Evolutionary conservation across 352 stramenopile genomes (phyloP).

Genomic region (Pythium graminicola): DNA sequence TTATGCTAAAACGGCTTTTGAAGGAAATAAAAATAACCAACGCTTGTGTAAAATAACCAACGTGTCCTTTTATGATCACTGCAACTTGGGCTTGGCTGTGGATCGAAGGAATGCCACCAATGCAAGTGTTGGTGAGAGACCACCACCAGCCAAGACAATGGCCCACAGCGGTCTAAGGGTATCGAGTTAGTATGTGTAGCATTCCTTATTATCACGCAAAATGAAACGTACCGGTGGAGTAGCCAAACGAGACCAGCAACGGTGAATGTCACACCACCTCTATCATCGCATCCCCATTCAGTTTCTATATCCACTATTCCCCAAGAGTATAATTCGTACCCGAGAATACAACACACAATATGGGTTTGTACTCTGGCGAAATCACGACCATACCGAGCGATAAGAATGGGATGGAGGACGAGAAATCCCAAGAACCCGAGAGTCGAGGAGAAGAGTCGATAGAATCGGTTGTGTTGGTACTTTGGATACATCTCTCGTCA

Average conservation of each 20-base stretch:
- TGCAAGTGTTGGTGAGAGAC: slow-evolving; percentile 27
- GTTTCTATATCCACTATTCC: not conserved
- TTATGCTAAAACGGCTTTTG: slow-evolving; percentile 3
- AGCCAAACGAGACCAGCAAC: slow-evolving; percentile 46
- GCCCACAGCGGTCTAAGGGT: slow-evolving; percentile 57
- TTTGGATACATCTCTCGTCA: no score
- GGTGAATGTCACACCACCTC: slow-evolving; percentile 41
- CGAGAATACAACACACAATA: slow-evolving; percentile 15
- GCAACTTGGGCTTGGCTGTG: not conserved
- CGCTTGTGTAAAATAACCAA: not conserved
- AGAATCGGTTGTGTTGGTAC: slow-evolving; percentile 61
- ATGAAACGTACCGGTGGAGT: slow-evolving; percentile 32
- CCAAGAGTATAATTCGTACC: slow-evolving; percentile 7
- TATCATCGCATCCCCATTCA: slow-evolving; percentile 5
- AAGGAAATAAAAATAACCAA: slow-evolving; percentile 11
- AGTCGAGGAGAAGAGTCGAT: slow-evolving; percentile 49
- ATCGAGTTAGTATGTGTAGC: no score
- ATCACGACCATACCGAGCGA: slow-evolving; percentile 25
- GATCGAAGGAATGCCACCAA: slow-evolving; percentile 26
- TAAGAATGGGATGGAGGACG: slow-evolving; percentile 37
- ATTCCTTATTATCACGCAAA: not conserved
- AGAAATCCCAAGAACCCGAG: slow-evolving; percentile 63
- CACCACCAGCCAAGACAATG: slow-evolving; percentile 25
- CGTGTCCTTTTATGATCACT: slow-evolving; percentile 7
- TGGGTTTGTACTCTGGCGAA: slow-evolving; percentile 42